Base-by-base conservation (phyloP, 352 stramenopile genomes). In the Phytophthora palmivora region DNA sequence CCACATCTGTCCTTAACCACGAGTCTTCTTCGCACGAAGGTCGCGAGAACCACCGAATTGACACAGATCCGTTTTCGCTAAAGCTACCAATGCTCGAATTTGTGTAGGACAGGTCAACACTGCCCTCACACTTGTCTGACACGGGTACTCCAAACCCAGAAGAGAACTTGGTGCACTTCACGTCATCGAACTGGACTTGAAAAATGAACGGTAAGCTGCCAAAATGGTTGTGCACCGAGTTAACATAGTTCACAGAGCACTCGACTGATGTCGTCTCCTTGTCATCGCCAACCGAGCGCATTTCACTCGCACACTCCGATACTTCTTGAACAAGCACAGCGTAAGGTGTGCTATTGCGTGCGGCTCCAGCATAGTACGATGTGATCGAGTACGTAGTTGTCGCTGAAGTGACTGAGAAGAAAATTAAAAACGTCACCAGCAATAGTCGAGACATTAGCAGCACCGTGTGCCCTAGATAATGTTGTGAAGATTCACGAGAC, bases 301-400 rank as follows among this genome's bases (percentile, higher is more conserved):
- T 55, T 34, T 55, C 33, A 14, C 6, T 33, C 18, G 33, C 21
- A 21, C 47, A 55, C 33, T 55, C 47, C 0, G 14, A 15, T 5
- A n/a, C 32, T 47, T 58, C 50, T 58, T 58, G 37, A 16, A 49
- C 33, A 32, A 55, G 33, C 12, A 58, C 50, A 19, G 39, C 28
- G 50, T 49, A 48, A 22, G 37, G 50, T 8, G 36, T 49, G 12
- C 8, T 26, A 10, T 48, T 30, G 14, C 26, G 16, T 5, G 26
- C 37, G 9, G 38, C 38, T 33, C 28, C 37, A 18, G 22, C 16
- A 30, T 58, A 58, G 26, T 58, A 58, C 47, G 47, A 55, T 22
- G 47, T 44, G 47, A 55, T 22, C 1, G 47, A 55, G 33, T 45
- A 55, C 15, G 24, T 55, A 11, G 47, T 38, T n/a, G 18, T 32